Evolutionary conservation across 106 monocot species (phyloP).

Genomic region (Xerophyta viscosa): DNA sequence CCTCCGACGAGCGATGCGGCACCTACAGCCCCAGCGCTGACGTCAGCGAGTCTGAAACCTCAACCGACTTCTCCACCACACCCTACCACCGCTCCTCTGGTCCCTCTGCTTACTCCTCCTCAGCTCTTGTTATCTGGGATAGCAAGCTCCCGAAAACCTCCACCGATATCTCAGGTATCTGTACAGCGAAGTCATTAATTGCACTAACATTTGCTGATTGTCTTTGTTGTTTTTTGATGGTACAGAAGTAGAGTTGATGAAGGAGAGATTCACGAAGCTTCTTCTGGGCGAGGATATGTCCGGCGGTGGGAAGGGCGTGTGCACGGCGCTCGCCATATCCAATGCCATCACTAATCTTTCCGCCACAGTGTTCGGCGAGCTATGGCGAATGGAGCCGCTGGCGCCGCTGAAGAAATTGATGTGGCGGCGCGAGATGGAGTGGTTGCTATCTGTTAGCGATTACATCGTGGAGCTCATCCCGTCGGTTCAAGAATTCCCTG

Average conservation of each 20-base stretch:
- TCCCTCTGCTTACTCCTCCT: no score
- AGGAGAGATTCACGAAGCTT: slow-evolving; percentile 90
- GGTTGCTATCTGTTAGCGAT: slow-evolving; percentile 78
- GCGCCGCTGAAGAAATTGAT: slow-evolving; percentile 73
- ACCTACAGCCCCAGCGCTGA: slow-evolving; percentile 79
- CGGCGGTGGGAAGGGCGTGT: slow-evolving; percentile 89
- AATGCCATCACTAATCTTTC: slow-evolving; percentile 98
- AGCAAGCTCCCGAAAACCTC: no score
- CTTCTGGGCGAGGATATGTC: slow-evolving; percentile 97
- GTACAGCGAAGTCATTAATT: no score
- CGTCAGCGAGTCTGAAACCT: slow-evolving; percentile 70
- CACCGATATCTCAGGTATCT: no score
- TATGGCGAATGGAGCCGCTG: slow-evolving; percentile 88
- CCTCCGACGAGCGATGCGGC: slow-evolving; percentile 40
- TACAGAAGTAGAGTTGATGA: slow-evolving; percentile 96
- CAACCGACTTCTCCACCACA: slow-evolving; percentile 44
- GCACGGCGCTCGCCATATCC: slow-evolving; percentile 90
- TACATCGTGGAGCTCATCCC: slow-evolving; percentile 90
- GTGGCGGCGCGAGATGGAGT: slow-evolving; percentile 94
- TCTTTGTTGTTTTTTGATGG: neutral
- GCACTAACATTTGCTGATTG: neutral
- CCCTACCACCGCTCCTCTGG: neutral
- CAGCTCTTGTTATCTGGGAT: no score
- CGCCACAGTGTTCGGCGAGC: slow-evolving; percentile 87
- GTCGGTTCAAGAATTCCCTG: slow-evolving; percentile 81